Percentiles rank a stretch among this genome's conserved stretches.
These are phyloP conservation scores for Stereum hirsutum DNA, from an alignment of 1,284 basidiomycete species.

Conservation along the genomic window DNA sequence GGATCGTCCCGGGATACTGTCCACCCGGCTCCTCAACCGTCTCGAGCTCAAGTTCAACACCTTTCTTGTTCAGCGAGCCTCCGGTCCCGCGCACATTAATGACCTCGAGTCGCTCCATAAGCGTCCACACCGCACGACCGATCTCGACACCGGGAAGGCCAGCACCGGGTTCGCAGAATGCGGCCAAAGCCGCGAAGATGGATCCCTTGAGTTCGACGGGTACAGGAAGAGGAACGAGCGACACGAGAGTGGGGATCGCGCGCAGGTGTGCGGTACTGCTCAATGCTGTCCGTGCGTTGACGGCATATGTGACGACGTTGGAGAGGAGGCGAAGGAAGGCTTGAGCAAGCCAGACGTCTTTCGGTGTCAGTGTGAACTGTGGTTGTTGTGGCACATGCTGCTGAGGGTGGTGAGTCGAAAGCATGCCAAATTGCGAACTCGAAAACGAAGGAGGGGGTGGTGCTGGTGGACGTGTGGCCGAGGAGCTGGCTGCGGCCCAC, in stretches of 20 bases:
- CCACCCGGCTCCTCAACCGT: constrained; percentile 76
- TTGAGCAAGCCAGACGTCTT: constrained; percentile 73
- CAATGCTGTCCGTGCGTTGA: constrained; percentile 73
- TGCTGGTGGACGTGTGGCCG: constrained; percentile 18
- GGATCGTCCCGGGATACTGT: constrained; percentile 81
- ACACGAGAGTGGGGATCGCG: constrained; percentile 73
- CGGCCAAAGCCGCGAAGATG: constrained; percentile 75
- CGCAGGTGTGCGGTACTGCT: constrained; percentile 72
- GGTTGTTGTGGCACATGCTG: constrained; percentile 23
- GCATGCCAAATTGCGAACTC: constrained; percentile 24
- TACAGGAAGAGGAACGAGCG: constrained; percentile 71
- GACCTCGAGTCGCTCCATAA: constrained; percentile 81
- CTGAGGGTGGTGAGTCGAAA: constrained; percentile 24
- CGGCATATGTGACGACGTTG: constrained; percentile 72
- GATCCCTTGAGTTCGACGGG: constrained; percentile 91
- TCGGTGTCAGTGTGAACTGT: constrained; percentile 42
- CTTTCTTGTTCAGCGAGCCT: constrained; percentile 41
- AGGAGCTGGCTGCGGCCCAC: constrained; percentile 30
- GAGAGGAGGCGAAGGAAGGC: constrained; percentile 78
- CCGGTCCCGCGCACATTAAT: constrained; percentile 54
- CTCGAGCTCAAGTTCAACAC: constrained; percentile 76
- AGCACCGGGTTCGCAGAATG: constrained; percentile 76
- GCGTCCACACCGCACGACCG: constrained; percentile 73
- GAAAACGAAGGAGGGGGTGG: constrained; percentile 18
- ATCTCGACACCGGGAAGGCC: constrained; percentile 70